Conservation (phyloP, 495 filamentous ascomycete genomes). For the Lasiosphaeris hirsuta region DNA sequence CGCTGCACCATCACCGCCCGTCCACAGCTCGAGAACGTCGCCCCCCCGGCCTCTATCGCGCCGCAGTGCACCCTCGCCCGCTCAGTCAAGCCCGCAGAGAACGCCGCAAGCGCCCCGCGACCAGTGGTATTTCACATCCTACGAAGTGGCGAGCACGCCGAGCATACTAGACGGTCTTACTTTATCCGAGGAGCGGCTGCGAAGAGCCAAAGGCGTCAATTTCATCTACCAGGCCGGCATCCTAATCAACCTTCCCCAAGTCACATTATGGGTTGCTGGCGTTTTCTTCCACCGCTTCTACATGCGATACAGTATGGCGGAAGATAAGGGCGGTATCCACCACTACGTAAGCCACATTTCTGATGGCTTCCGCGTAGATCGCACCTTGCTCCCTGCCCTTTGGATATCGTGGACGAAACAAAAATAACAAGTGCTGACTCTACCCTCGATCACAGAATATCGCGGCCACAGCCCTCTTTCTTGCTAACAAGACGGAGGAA, state of each 20-base stretch:
- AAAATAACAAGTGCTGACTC: neutral
- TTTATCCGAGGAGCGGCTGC: slow-evolving; percentile 67
- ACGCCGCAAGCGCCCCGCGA: slow-evolving; percentile 32
- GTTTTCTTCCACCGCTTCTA: slow-evolving; percentile 94
- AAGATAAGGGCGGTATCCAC: slow-evolving; percentile 67
- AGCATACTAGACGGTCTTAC: slow-evolving; percentile 80
- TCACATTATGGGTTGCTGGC: slow-evolving; percentile 86
- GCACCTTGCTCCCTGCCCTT: neutral
- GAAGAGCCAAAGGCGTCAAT: slow-evolving; percentile 85
- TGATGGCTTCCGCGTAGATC: neutral
- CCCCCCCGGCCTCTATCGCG: slow-evolving; percentile 46
- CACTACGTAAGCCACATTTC: slow-evolving; percentile 63
- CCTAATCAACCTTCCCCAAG: slow-evolving; percentile 85
- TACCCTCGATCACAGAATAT: slow-evolving; percentile 50
- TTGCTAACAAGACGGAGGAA: slow-evolving; percentile 96
- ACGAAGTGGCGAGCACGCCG: slow-evolving; percentile 77
- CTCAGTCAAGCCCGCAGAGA: slow-evolving; percentile 32
- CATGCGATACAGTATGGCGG: slow-evolving; percentile 79
- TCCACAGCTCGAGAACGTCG: slow-evolving; percentile 45
- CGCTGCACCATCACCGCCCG: slow-evolving; percentile 51
- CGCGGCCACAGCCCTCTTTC: slow-evolving; percentile 83
- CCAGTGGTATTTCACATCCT: slow-evolving; percentile 89
- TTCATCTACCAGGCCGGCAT: slow-evolving; percentile 95
- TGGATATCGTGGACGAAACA: neutral
- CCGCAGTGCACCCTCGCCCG: slow-evolving; percentile 38